These are phyloP conservation scores for Fusarium sp. DNA, from an alignment of 2,329 filamentous ascomycete genomes.

Conservation along the genomic window DNA sequence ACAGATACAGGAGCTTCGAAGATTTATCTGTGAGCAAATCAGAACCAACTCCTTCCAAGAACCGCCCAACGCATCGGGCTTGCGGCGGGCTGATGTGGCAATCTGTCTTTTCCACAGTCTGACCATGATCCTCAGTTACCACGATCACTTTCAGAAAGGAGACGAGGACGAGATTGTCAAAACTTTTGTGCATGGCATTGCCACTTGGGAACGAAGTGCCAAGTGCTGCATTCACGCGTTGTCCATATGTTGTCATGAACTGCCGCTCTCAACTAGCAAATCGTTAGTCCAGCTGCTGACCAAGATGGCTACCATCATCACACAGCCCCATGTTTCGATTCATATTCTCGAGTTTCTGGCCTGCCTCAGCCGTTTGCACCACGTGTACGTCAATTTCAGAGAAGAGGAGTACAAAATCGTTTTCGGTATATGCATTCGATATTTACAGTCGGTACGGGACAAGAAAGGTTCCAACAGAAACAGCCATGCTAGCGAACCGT, in stretches of 20 bases:
- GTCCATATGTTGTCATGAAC: conserved; percentile 93
- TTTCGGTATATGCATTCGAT: conserved; percentile 94
- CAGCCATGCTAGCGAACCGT: conserved; percentile 60
- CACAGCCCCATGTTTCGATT: conserved; percentile 88
- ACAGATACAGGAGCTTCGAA: conserved; percentile 81
- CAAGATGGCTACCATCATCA: conserved; percentile 96
- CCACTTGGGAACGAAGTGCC: conserved; percentile 85
- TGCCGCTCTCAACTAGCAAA: conserved; percentile 88
- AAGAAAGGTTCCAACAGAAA: conserved; percentile 63
- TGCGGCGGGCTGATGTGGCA: conserved; percentile 89
- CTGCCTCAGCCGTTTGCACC: conserved; percentile 84
- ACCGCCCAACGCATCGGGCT: conserved; percentile 80
- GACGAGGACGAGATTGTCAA: conserved; percentile 92
- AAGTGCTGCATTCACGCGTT: conserved; percentile 95
- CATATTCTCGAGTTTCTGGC: conserved; percentile 98
- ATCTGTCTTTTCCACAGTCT: conserved; percentile 89
- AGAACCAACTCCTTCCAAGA: conserved; percentile 82
- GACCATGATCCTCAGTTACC: conserved; percentile 90
- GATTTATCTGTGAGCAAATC: conserved; percentile 84
- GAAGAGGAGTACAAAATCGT: conserved; percentile 94
- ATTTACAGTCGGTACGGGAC: conserved; percentile 88
- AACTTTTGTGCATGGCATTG: conserved; percentile 86
- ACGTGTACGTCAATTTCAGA: conserved; percentile 88
- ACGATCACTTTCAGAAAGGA: conserved; percentile 82
- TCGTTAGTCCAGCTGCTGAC: conserved; percentile 87